Evolutionary conservation across 1,139 yeast species (phyloP), one percentile per base, ranked within the genome.

Genomic region (Yamadazyma triangularis): DNA sequence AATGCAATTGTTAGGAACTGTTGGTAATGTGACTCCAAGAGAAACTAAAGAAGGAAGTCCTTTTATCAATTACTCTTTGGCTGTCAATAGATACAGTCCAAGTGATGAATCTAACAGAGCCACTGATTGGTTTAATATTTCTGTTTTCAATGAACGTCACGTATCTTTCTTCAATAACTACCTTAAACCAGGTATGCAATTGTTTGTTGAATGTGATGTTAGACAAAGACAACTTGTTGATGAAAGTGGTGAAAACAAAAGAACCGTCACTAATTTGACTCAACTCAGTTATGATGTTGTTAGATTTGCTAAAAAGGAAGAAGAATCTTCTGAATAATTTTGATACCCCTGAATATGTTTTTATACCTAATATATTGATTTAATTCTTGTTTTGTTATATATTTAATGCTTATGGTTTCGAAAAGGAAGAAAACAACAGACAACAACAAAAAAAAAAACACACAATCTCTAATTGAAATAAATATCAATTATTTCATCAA

Each of bases 91-190:
- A 48, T 64, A 42, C 48, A 47, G 49, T 21, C 63, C 64, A 10
- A 51, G 44, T 28, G 59, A 53, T 24, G 61, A 52, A 23, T 58
- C 55, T 33, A 52, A 47, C 29, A 45, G 41, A 36, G 41, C 53
- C 31, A 58, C 71, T 30, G 69, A 64, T 38, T 68, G 73, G 73
- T 66, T 48, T 52, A 64, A 60, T 35, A 48, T 68, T 28, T 45
- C 63, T 27, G 72, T 60, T 4, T 68, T 67, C 47, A 59, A 63
- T 41, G 71, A 64, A 24, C 47, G 48, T 32, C 72, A 65, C 33
- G 51, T 64, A 21, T 34, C 45, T 19, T 57, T 61, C 32, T 64
- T 66, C 52, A 64, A 63, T 40, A 56, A 57, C 36, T 53, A 58
- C 42, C 52, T 68, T 51, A 59, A 57, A 39, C 64, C 64, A 18